These are phyloP conservation scores for Pyrrhoderma lamaoense DNA, from an alignment of 1,284 basidiomycete genomes.

Conservation along the genomic window DNA sequence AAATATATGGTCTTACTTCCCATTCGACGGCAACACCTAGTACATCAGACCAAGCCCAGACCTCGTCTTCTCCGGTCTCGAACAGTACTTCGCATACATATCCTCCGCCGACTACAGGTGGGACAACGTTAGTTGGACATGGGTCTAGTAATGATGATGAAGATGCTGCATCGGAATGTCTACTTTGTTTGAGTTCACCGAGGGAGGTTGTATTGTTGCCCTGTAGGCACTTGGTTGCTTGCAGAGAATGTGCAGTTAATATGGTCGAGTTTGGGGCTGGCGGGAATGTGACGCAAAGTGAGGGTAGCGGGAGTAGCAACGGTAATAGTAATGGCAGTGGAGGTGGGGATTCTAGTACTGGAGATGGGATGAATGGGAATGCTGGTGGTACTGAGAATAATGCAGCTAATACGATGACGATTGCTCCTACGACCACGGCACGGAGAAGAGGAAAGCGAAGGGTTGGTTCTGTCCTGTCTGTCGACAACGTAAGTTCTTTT, in stretches of 20 bases:
- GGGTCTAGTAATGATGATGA: slow-evolving; percentile 42
- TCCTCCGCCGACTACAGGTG: slow-evolving; percentile 25
- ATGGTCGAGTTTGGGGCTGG: slow-evolving; percentile 95
- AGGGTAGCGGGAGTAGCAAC: slow-evolving; percentile 26
- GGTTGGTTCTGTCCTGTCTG: slow-evolving; percentile 95
- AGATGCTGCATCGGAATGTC: slow-evolving; percentile 78
- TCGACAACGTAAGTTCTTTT: slow-evolving; percentile 71
- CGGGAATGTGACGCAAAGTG: slow-evolving; percentile 66
- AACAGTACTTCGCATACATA: slow-evolving; percentile 36
- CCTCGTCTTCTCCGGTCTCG: slow-evolving; percentile 9
- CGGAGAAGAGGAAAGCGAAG: slow-evolving; percentile 82
- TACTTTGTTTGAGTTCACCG: slow-evolving; percentile 78
- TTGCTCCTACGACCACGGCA: slow-evolving; percentile 23
- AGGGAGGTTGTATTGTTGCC: slow-evolving; percentile 86
- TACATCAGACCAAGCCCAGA: slow-evolving; percentile 32
- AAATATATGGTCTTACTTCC: slow-evolving; percentile 81
- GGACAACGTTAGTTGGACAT: slow-evolving; percentile 20
- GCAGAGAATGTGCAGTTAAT: slow-evolving; percentile 85
- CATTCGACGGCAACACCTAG: slow-evolving; percentile 33
- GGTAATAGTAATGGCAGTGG: slow-evolving; percentile 20
- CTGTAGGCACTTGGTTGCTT: slow-evolving; percentile 86
- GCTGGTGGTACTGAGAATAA: slow-evolving; percentile 6
- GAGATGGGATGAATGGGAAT: slow-evolving; percentile 18
- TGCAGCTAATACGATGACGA: slow-evolving; percentile 19
- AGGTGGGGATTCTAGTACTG: slow-evolving; percentile 17